Evolutionary conservation across 306 rosid species (phyloP).

Genomic region (Rubus parviflorus): DNA sequence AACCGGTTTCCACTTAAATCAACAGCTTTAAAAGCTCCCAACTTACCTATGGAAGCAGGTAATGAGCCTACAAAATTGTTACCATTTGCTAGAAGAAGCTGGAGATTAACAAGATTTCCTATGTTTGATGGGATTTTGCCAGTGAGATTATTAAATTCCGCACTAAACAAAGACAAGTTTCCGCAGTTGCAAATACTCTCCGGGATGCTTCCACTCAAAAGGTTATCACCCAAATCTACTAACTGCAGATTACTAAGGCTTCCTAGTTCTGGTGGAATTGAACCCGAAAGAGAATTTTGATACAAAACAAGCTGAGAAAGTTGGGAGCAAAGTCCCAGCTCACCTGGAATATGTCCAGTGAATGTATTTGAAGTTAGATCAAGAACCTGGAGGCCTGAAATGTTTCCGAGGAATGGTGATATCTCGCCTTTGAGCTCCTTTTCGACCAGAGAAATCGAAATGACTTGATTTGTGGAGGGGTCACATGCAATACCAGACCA

Average conservation of each 20-base stretch:
- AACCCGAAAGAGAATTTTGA: constrained; percentile 60
- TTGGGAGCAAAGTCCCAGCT: constrained; percentile 58
- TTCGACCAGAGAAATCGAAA: constrained; percentile 47
- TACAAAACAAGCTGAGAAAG: constrained; percentile 48
- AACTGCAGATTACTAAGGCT: constrained; percentile 41
- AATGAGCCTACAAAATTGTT: constrained; percentile 63
- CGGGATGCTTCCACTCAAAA: constrained; percentile 65
- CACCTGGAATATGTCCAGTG: constrained; percentile 59
- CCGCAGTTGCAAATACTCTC: constrained; percentile 65
- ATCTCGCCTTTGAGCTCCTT: constrained; percentile 63
- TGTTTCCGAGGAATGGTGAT: constrained; percentile 74
- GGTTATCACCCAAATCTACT: constrained; percentile 52
- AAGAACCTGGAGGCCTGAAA: constrained; percentile 78
- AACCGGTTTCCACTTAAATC: constrained; percentile 66
- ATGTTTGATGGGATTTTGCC: constrained; percentile 65
- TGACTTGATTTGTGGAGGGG: constrained; percentile 43
- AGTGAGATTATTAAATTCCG: constrained; percentile 49
- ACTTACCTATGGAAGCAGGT: constrained; percentile 61
- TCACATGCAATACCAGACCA: constrained; percentile 79
- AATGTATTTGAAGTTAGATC: constrained; percentile 68
- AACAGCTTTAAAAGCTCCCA: constrained; percentile 45
- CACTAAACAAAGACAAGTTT: constrained; percentile 51
- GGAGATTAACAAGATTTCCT: constrained; percentile 50
- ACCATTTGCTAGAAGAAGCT: constrained; percentile 35
- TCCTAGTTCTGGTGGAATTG: constrained; percentile 64